phyloP scores from a whole-genome alignment of 2,329 filamentous ascomycete species.

The Monilinia fructigena region DNA sequence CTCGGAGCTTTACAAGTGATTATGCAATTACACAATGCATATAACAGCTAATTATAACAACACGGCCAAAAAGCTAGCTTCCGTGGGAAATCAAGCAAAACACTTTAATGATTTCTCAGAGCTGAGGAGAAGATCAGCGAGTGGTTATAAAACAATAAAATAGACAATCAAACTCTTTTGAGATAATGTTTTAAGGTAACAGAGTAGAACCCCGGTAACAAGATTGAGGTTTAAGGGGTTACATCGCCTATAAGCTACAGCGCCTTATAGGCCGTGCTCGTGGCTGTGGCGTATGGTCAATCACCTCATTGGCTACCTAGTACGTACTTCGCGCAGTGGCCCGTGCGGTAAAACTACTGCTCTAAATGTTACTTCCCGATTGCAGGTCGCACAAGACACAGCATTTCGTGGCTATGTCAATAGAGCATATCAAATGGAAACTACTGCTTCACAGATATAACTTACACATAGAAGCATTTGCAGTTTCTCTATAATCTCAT shows the following conservation, averaged over 20 bases:
- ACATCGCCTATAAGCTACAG: not conserved
- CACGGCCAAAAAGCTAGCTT: not conserved
- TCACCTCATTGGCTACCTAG: not conserved
- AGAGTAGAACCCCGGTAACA: too few relatives aligned
- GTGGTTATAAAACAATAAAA: not conserved
- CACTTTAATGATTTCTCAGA: too few relatives aligned
- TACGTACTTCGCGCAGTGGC: too few relatives aligned
- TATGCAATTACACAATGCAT: too few relatives aligned
- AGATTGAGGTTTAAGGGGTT: not conserved
- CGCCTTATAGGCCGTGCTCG: not conserved
- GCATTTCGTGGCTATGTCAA: conserved; percentile 11
- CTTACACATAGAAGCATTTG: conserved; percentile 1
- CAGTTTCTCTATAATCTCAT: not conserved
- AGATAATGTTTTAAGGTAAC: not conserved
- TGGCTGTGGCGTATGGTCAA: not conserved
- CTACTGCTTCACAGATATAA: not conserved
- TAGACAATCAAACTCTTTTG: not conserved
- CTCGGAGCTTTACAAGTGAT: too few relatives aligned
- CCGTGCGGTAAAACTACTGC: too few relatives aligned
- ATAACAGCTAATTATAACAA: too few relatives aligned
- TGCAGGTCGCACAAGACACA: not conserved
- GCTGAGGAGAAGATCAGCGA: too few relatives aligned
- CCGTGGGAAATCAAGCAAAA: too few relatives aligned
- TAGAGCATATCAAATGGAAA: not conserved
- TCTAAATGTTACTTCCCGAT: not conserved